Base-by-base conservation (phyloP, 768 basidiomycete genomes). In the Dendrothele bispora region DNA sequence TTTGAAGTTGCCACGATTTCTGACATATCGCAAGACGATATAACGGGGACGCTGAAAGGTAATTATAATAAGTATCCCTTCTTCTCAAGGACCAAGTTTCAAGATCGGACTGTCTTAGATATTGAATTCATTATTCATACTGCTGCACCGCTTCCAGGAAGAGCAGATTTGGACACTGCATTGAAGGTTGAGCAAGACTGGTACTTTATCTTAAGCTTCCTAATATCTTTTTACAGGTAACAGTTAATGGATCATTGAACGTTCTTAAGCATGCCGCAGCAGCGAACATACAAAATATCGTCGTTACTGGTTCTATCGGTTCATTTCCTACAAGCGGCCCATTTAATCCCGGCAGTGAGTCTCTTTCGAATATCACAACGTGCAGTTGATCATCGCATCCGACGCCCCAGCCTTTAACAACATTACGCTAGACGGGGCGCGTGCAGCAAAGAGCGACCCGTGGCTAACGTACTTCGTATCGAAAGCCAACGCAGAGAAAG, bases 91-190 rank as follows among this genome's bases (percentile, higher is more conserved):
- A n/a, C n/a, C n/a, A n/a, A n/a, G n/a, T n/a, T n/a, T n/a, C n/a
- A n/a, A n/a, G n/a, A n/a, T n/a, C n/a, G n/a, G n/a, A n/a, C n/a
- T n/a, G 6, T n/a, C 5, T 7, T 22, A 59, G 73, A 66, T 4
- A 68, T 74, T 17, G 63, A 69, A 25, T 74, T 63, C 3, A 63
- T 78, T 34, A 55, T 56, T 18, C 69, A 71, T 52, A 60, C 58
- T 10, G 66, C 65, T 14, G 61, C 62, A 8, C 48, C 54, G 39
- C 39, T 53, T 7, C 54, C 51, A 20, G 25, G 34, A 6, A 29
- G 48, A 43, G 24, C 27, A 12, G 20, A 30, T 26, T 17, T 28
- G 4, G 34, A 36, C 17, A 29, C 22, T 8, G 28, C 38, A 25
- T 14, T 52, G 11, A 24, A 29, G 18, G 47, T 52, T 36, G n/a